Percentiles rank a stretch among this genome's conserved stretches.
Evolutionary conservation across 208 protist species (phyloP).

Genomic region (Crithidia sp.): DNA sequence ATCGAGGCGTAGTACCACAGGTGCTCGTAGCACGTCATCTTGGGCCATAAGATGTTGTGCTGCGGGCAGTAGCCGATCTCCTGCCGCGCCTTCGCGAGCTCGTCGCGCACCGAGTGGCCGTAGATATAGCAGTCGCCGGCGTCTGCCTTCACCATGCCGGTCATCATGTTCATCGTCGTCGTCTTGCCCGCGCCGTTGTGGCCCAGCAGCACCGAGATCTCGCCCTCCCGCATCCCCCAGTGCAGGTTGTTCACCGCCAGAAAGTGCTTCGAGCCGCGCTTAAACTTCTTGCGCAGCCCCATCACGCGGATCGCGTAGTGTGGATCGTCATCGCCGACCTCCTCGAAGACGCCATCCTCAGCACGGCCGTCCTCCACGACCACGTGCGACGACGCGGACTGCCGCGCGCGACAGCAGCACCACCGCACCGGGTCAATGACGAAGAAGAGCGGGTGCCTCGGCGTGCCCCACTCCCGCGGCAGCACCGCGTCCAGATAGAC

Average conservation of each 20-base stretch:
- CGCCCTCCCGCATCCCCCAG: constrained; percentile 56
- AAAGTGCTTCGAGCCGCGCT: constrained; percentile 49
- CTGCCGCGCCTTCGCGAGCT: constrained; percentile 61
- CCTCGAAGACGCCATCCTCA: constrained; percentile 31
- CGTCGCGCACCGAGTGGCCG: constrained; percentile 56
- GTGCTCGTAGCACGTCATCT: constrained; percentile 91
- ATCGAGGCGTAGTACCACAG: constrained; percentile 91
- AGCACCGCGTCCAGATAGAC: constrained; percentile 82
- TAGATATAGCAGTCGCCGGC: constrained; percentile 80
- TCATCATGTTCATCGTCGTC: constrained; percentile 85
- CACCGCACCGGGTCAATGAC: constrained; percentile 42
- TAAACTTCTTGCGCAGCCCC: constrained; percentile 43
- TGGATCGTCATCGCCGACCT: constrained; percentile 25
- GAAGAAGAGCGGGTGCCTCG: constrained; percentile 65
- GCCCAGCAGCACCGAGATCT: constrained; percentile 84
- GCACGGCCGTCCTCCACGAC: constrained; percentile 40
- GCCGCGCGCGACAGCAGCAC: constrained; percentile 30
- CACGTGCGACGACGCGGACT: not conserved
- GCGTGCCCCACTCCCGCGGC: constrained; percentile 63
- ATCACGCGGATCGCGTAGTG: constrained; percentile 33
- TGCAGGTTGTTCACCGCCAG: constrained; percentile 75
- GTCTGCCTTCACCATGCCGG: constrained; percentile 76
- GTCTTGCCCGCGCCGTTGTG: constrained; percentile 91
- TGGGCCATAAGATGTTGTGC: constrained; percentile 95
- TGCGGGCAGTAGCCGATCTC: constrained; percentile 96